These are phyloP conservation scores for Asclepias syriaca DNA, from an alignment of 257 asterid genomes.

Conservation along the genomic window DNA sequence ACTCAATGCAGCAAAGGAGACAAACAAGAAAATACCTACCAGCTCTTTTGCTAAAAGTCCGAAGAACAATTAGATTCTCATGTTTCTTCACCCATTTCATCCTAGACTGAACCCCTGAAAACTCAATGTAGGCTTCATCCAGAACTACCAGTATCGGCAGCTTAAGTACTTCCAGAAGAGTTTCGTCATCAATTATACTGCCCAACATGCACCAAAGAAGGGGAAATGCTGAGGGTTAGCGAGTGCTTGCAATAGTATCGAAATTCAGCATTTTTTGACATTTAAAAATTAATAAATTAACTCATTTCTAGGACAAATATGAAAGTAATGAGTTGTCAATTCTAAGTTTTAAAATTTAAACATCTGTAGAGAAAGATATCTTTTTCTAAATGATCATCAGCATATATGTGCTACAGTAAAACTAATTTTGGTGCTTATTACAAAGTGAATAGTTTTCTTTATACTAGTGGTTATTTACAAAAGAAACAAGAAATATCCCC, in stretches of 20 bases:
- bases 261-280: neutral
- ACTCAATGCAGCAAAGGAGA: neutral
- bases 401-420: neutral
- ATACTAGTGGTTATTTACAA: neutral
- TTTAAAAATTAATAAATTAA: constrained; percentile 6
- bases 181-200: constrained; percentile 78
- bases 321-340: neutral
- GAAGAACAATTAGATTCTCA: constrained; percentile 91
- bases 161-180: constrained; percentile 59
- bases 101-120: constrained; percentile 79
- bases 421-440: neutral
- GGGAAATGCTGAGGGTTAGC: neutral
- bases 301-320: neutral
- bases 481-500: neutral
- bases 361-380: neutral
- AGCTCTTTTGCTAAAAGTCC: constrained; percentile 98
- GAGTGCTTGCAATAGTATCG: constrained; percentile 3
- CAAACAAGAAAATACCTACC: constrained; percentile 37
- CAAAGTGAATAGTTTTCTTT: neutral
- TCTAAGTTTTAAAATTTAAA: neutral
- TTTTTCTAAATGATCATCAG: neutral
- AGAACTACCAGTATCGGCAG: constrained; percentile 82
- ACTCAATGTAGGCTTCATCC: constrained; percentile 96
- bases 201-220: constrained; percentile 18
- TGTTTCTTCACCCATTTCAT: constrained; percentile 97